Base-by-base conservation (phyloP, 441 rosid species). In the Melastoma candidum region DNA sequence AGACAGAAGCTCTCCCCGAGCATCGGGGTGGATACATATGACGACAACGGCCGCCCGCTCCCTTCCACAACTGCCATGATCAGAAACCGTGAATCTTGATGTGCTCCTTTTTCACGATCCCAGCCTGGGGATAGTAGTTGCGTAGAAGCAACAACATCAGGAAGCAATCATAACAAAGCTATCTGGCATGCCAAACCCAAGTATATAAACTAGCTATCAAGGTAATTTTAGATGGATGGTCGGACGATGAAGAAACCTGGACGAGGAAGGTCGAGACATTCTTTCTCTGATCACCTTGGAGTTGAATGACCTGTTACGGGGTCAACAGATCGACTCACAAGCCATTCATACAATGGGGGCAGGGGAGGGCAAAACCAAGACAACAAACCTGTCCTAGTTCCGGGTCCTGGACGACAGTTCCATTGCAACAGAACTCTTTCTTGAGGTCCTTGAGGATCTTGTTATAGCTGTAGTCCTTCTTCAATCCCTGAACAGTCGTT, bases 11-110 rank as follows among this genome's bases (percentile, higher is more conserved):
- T 17, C 22, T 17, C 22, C 22, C 22, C 22, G 22, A 17, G 22
- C 22, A 17, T 17, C 22, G 22, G 22, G 22, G 22, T 17, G 22
- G 22, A 17, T 17, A 17, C 22, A 17, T 17, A 17, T 17, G 22
- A 17, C 22, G 22, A 17, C 22, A 17, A 17, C 22, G 22, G 22
- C 22, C 22, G 22, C 22, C 22, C 22, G 22, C 22, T 17, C 22
- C 22, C 22, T 17, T 17, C 22, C 1, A 17, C 22, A 17, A 17
- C 22, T 1, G 22, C 22, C 22, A 17, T 17, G 22, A 17, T 86
- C 64, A 86, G 67, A 90, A 90, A 73, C 97, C 97, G 75, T 90
- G 97, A 64, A 90, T 81, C 68, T 90, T 90, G 75, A 90, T 87
- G 51, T 74, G 77, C 11, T 90, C 96, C 80, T 84, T 84, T 84